These are phyloP conservation scores for Apiospora sp. DNA, from an alignment of 2,329 filamentous ascomycete genomes.

Conservation along the genomic window DNA sequence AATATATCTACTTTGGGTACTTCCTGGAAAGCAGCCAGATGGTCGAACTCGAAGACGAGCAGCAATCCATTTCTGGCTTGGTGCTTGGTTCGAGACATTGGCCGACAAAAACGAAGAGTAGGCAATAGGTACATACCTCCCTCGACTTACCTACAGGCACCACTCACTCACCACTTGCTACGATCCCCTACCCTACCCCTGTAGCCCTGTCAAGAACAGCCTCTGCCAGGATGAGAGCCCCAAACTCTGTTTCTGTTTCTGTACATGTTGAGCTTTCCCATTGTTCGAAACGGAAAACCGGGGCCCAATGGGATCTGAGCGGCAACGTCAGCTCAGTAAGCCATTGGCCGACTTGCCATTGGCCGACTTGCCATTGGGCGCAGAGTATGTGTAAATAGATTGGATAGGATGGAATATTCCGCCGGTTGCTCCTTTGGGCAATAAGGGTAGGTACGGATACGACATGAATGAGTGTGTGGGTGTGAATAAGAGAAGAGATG, in stretches of 20 bases:
- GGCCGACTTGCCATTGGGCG: not conserved
- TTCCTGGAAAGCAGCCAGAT: not conserved
- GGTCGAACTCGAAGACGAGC: not conserved
- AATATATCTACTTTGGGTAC: not conserved
- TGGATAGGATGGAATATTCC: not conserved
- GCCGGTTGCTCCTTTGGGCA: not conserved
- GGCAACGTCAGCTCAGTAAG: slow-evolving; percentile 12
- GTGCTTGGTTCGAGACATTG: slow-evolving; percentile 5
- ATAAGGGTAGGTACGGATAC: slow-evolving; percentile 6
- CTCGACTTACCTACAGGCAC: no score
- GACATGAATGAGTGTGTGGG: not conserved
- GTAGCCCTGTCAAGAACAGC: slow-evolving; percentile 18
- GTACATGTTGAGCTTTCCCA: slow-evolving; percentile 3
- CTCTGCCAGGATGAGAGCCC: slow-evolving; percentile 18
- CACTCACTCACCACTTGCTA: not conserved
- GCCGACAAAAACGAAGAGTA: not conserved
- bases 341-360: not conserved
- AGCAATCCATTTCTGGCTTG: slow-evolving; percentile 9
- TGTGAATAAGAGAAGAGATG: slow-evolving; percentile 8
- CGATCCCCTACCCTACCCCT: not conserved
- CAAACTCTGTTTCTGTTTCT: slow-evolving; percentile 15
- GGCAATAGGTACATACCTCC: not conserved
- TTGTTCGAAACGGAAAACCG: slow-evolving; percentile 17
- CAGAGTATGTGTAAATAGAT: not conserved
- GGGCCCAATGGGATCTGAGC: slow-evolving; percentile 16